Evolutionary conservation across 2,329 filamentous ascomycete genomes (phyloP), one percentile per base, ranked within the genome.

Genomic region (Ceratocystis huliohia): DNA sequence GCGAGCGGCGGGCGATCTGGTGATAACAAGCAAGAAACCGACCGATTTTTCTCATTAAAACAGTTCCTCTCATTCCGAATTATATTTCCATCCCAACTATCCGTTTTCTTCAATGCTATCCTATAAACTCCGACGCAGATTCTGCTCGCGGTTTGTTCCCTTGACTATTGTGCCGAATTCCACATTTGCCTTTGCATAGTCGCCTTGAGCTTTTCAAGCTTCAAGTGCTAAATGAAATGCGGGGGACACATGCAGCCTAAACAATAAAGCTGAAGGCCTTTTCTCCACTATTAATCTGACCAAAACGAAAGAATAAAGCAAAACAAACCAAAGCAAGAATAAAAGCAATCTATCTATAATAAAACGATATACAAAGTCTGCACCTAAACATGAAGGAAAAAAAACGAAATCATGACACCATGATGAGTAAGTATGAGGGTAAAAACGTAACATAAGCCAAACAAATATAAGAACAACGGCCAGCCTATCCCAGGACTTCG

Each of bases 351-450:
- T 59, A 59, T 59, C 56, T 59, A 59, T 59, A 61, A 67, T 25
- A 53, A 65, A 61, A 63, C 63, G 62, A 66, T 62, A n/a, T 37
- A 56, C 57, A 61, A 65, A 50, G 50, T 5, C 41, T 46, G 45
- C 20, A 20, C 28, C 30, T 37, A 8, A 59, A 37, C 28, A 37
- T 59, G 41, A 62, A 30, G 33, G 37, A 25, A 28, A 33, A 20
- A 30, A 44, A 20, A 62, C 17, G 33, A 37, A 63, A 25, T 44
- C 61, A 63, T 25, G 37, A 44, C 44, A 56, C 46, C 45, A 57
- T 45, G 3, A 30, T 17, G 33, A 65, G 15, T 22, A 44, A 62
- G n/a, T 17, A 22, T 45, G 8, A 59, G 10, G 25, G 7, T 46
- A 48, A 65, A 61, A 61, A 50, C 10, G 15, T 61, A 61, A 61